phyloP scores from a whole-genome alignment of 1,284 basidiomycete genomes.

The Baeospora myosura region DNA sequence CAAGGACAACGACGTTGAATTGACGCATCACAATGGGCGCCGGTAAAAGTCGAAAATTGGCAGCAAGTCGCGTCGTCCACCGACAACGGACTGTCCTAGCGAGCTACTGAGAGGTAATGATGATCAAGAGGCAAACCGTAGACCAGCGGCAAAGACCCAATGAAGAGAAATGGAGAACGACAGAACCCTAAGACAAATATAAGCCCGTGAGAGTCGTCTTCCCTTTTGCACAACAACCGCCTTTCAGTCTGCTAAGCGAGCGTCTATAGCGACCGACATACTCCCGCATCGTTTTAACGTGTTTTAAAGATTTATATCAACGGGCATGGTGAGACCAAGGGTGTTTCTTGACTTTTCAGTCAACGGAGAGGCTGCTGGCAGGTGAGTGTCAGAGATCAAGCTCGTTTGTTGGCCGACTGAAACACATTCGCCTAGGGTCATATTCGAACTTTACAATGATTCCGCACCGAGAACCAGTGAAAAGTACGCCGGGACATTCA shows the following conservation, averaged over 20 bases:
- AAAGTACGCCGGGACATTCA: constrained; percentile 48
- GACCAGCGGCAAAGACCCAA: too few species aligned
- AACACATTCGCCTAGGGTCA: constrained; percentile 37
- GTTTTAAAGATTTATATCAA: too few species aligned
- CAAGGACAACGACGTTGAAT: constrained; percentile 72
- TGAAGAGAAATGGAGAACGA: background rate
- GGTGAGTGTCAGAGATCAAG: constrained; percentile 36
- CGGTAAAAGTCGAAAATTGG: too few species aligned
- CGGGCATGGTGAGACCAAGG: constrained; percentile 42
- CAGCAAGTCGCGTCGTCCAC: too few species aligned
- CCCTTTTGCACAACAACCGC: too few species aligned
- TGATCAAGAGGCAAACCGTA: background rate
- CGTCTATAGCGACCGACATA: too few species aligned
- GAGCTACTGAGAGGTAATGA: background rate
- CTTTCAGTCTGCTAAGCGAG: too few species aligned
- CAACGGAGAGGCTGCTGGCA: constrained; percentile 46
- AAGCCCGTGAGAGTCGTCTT: too few species aligned
- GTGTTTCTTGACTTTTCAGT: constrained; percentile 65
- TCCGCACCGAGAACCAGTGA: constrained; percentile 77
- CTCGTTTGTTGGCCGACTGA: constrained; percentile 2
- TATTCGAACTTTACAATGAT: constrained; percentile 79
- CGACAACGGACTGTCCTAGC: background rate
- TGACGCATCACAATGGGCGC: constrained; percentile 50
- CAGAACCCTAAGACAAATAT: background rate
- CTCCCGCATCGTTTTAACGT: too few species aligned